A percentile compares a stretch with the other conserved stretches of the same genome.
phyloP scores from a whole-genome alignment of 2,329 filamentous ascomycete genomes.

The Sclerotinia borealis region DNA sequence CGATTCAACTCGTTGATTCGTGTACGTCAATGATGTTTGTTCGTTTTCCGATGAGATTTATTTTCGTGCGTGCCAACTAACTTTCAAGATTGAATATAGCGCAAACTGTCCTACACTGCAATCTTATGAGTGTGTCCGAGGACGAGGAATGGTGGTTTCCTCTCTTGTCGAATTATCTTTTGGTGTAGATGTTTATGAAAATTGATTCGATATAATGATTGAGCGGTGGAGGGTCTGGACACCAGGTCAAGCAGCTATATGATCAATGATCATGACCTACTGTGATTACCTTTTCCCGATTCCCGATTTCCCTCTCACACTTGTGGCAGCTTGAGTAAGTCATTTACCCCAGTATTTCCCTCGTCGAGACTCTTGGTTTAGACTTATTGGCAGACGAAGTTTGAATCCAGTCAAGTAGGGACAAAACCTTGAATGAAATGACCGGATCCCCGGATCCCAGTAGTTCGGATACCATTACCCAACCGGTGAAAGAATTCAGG shows the following conservation, averaged over 20 bases:
- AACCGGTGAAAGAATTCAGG: too few species aligned
- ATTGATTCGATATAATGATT: background rate
- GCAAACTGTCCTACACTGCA: background rate
- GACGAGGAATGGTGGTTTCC: background rate
- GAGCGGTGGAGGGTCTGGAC: background rate
- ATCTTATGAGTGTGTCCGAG: background rate
- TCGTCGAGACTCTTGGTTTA: background rate
- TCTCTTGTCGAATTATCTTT: background rate
- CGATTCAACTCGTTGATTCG: background rate
- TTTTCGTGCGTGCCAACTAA: slow-evolving; percentile 5
- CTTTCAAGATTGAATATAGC: background rate
- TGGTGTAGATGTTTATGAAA: background rate
- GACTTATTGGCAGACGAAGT: background rate
- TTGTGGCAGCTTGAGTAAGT: background rate
- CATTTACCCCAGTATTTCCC: slow-evolving; percentile 1
- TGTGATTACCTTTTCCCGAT: background rate
- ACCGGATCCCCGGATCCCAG: background rate
- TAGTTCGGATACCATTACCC: background rate
- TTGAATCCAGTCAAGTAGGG: background rate
- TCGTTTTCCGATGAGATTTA: background rate
- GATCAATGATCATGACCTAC: background rate
- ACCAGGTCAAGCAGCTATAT: background rate
- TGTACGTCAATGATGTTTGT: background rate
- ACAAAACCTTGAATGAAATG: background rate
- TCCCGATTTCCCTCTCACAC: background rate